Conservation (phyloP, 257 asterid species). For the Solanum sejunctum region DNA sequence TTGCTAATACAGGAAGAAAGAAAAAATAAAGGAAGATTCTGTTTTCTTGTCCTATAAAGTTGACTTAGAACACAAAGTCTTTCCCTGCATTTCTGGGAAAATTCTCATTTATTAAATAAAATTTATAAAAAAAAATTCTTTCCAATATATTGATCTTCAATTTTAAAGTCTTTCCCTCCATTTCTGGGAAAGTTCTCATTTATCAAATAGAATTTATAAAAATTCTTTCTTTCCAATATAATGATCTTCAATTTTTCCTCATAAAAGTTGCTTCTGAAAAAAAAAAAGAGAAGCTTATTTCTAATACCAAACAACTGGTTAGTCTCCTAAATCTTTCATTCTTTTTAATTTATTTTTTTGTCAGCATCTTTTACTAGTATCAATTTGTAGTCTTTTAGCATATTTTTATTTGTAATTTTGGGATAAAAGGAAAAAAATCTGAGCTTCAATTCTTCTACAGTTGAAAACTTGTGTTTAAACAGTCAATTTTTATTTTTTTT, state of each 20-base stretch:
- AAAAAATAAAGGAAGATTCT: too few species aligned
- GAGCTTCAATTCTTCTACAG: background rate
- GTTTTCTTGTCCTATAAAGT: too few species aligned
- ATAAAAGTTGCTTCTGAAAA: background rate
- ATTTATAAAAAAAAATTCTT: too few species aligned
- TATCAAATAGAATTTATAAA: background rate
- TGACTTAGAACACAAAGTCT: too few species aligned
- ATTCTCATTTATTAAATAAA: too few species aligned
- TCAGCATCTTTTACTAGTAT: background rate
- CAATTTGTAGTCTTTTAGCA: background rate
- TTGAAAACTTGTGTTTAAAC: background rate
- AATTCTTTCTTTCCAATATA: background rate
- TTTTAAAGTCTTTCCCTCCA: too few species aligned
- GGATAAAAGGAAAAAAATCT: background rate
- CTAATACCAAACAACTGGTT: background rate
- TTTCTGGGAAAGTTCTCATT: too few species aligned
- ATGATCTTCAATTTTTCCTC: background rate
- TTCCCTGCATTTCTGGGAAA: too few species aligned
- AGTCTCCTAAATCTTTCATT: background rate
- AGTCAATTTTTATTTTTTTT: background rate
- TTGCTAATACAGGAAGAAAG: too few species aligned
- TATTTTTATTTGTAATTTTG: background rate
- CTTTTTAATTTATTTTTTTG: background rate
- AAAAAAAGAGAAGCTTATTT: too few species aligned
- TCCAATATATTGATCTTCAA: too few species aligned